Evolutionary conservation across 768 basidiomycete genomes (phyloP).

Genomic region (Gloeophyllum trabeum): DNA sequence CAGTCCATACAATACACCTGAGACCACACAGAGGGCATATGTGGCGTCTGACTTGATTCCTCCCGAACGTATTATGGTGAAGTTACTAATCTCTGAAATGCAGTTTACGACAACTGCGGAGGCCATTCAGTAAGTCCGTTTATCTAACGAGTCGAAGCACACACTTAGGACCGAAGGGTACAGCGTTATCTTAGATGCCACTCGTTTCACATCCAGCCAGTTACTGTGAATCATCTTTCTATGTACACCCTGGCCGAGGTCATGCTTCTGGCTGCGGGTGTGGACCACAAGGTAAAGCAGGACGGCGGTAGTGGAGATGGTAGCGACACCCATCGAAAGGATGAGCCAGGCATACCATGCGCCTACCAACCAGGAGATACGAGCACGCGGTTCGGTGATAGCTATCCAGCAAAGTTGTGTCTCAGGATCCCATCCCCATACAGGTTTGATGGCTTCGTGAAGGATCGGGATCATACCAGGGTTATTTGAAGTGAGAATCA

Average conservation of each 20-base stretch:
- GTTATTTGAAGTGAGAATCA: no score
- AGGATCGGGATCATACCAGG: background rate
- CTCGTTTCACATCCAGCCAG: background rate
- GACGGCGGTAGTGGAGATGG: background rate
- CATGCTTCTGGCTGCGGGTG: no score
- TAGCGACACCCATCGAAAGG: background rate
- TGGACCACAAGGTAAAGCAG: background rate
- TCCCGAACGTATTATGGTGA: background rate
- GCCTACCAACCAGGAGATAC: background rate
- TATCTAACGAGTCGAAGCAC: no score
- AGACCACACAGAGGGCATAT: background rate
- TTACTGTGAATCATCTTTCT: background rate
- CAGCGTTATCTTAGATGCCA: background rate
- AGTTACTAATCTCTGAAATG: background rate
- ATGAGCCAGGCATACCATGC: background rate
- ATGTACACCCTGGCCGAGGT: no score
- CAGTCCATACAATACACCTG: background rate
- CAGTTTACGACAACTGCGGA: background rate
- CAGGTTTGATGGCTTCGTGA: background rate
- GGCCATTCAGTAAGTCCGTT: no score
- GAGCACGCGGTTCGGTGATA: background rate
- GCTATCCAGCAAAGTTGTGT: background rate
- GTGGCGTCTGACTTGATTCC: background rate
- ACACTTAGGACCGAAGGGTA: background rate
- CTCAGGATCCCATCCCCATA: background rate